phyloP scores from a whole-genome alignment of 495 filamentous ascomycete genomes.

The Podospora appendiculata region DNA sequence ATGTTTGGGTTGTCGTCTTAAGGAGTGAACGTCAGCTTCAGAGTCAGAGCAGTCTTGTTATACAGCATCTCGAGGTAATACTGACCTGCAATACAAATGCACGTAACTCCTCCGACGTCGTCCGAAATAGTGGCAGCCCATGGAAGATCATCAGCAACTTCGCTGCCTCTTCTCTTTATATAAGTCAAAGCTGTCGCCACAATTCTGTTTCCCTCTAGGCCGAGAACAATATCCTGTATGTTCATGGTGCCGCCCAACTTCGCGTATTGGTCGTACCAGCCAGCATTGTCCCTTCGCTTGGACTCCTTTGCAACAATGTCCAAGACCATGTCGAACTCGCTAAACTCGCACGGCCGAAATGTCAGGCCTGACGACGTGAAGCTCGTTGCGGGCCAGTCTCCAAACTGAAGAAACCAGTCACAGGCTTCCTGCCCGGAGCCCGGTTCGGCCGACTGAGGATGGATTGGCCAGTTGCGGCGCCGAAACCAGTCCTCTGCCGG shows the following conservation, averaged over 20 bases:
- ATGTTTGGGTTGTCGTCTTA: slow-evolving; percentile 28
- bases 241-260: slow-evolving; percentile 35
- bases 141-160: slow-evolving; percentile 47
- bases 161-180: slow-evolving; percentile 41
- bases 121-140: slow-evolving; percentile 49
- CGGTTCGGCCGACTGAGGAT: slow-evolving; percentile 25
- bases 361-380: slow-evolving; percentile 25
- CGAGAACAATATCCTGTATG: slow-evolving; percentile 44
- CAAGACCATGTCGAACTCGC: slow-evolving; percentile 46
- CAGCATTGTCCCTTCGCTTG: slow-evolving; percentile 31
- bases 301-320: slow-evolving; percentile 45
- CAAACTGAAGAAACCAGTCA: slow-evolving; percentile 49
- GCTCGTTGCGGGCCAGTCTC: slow-evolving; percentile 39
- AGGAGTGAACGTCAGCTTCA: neutral
- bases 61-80: neutral
- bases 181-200: slow-evolving; percentile 52
- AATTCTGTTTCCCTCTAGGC: slow-evolving; percentile 33
- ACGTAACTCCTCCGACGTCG: slow-evolving; percentile 53
- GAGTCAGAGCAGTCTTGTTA: neutral
- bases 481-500: slow-evolving; percentile 49
- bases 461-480: slow-evolving; percentile 48
- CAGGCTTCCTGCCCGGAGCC: slow-evolving; percentile 42
- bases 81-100: slow-evolving; percentile 49
- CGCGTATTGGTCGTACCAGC: slow-evolving; percentile 50
- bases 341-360: slow-evolving; percentile 42